Evolutionary conservation across 768 basidiomycete species (phyloP).

Genomic region (Sporobolomyces pararoseus): DNA sequence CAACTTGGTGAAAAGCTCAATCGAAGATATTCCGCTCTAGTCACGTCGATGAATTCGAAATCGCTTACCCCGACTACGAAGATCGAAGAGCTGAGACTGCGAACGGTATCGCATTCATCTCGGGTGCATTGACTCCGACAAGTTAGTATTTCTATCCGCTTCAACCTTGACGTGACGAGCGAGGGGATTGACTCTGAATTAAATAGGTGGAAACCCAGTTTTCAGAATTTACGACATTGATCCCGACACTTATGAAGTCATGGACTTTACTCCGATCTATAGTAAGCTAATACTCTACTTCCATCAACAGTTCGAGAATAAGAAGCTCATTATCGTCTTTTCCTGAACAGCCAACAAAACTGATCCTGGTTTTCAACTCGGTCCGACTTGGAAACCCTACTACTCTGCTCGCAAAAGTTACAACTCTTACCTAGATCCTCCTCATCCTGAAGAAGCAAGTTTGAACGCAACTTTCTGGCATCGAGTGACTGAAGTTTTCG

Average conservation of each 20-base stretch:
- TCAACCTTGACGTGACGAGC: neutral
- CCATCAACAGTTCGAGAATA: too few species aligned
- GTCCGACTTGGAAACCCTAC: constrained; percentile 54
- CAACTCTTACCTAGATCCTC: constrained; percentile 48
- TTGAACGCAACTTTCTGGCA: constrained; percentile 63
- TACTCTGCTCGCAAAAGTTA: constrained; percentile 61
- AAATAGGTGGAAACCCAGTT: constrained; percentile 52
- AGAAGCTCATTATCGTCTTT: too few species aligned
- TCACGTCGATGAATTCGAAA: constrained; percentile 57
- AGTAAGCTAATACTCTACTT: constrained; percentile 49
- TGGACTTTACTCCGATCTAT: constrained; percentile 57
- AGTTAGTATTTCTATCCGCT: constrained; percentile 48
- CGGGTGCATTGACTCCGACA: constrained; percentile 60
- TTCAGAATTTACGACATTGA: constrained; percentile 64
- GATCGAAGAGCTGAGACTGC: constrained; percentile 55
- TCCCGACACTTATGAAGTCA: constrained; percentile 63
- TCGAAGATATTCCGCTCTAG: too few species aligned
- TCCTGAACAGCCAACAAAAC: constrained; percentile 17
- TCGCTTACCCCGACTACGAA: constrained; percentile 60
- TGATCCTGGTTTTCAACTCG: constrained; percentile 49
- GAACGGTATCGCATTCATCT: constrained; percentile 56
- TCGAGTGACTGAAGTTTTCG: constrained; percentile 54
- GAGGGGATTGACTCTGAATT: too few species aligned
- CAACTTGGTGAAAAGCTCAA: neutral
- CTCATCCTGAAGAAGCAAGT: constrained; percentile 48